phyloP scores from a whole-genome alignment of 371 early-diverging fungal species.

The Neoconidiobolus thromboides region DNA sequence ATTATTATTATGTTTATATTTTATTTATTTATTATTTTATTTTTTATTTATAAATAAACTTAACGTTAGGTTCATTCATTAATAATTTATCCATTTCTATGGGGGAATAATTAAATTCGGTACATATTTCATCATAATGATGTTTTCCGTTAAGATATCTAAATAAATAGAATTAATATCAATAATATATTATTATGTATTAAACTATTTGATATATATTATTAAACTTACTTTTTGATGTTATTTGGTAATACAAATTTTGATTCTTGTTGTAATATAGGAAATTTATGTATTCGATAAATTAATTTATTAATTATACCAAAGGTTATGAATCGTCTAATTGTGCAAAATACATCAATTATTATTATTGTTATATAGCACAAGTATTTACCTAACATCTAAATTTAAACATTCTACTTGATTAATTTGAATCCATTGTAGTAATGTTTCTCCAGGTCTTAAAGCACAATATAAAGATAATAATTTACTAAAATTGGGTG shows the following conservation, averaged over 20 bases:
- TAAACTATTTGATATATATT: no score
- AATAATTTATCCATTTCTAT: slow-evolving; percentile 8
- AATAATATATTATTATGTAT: no score
- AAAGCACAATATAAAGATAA: slow-evolving; percentile 53
- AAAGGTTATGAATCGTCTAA: no score
- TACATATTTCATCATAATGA: slow-evolving; percentile 14
- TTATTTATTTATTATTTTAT: no score
- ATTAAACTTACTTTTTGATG: no score
- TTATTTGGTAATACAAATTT: no score
- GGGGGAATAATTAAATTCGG: slow-evolving; percentile 4
- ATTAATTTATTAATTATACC: no score
- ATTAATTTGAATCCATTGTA: slow-evolving; percentile 58
- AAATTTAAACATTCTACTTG: slow-evolving; percentile 34
- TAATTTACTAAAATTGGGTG: slow-evolving; percentile 23
- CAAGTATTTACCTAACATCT: slow-evolving; percentile 22
- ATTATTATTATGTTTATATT: background rate
- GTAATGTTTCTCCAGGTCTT: slow-evolving; percentile 49
- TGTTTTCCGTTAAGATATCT: slow-evolving; percentile 10
- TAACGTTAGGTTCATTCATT: background rate
- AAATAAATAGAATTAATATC: background rate
- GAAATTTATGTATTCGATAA: no score
- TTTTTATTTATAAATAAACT: background rate
- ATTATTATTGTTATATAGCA: no score
- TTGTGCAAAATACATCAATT: no score
- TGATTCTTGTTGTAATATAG: no score